A percentile compares a stretch with the other conserved stretches of the same genome.
These are phyloP conservation scores for Fusarium sp. DNA, from an alignment of 2,329 filamentous ascomycete genomes.

Conservation along the genomic window DNA sequence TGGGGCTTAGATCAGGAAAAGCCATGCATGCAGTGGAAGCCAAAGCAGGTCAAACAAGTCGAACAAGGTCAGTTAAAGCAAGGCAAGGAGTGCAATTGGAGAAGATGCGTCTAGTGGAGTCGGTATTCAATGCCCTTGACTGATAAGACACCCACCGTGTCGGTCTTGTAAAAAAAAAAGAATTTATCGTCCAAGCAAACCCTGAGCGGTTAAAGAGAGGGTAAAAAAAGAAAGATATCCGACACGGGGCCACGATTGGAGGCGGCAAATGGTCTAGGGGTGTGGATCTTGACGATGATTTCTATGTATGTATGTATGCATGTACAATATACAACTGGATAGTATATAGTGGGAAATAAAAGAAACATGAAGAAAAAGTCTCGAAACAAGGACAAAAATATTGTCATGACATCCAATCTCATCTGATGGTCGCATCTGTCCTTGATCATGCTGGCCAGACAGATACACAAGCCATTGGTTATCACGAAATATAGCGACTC, in stretches of 20 bases:
- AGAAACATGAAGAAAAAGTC: not conserved
- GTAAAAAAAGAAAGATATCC: slow-evolving; percentile 14
- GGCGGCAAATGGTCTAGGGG: slow-evolving; percentile 33
- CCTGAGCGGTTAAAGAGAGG: slow-evolving; percentile 3
- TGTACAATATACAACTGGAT: too few relatives aligned
- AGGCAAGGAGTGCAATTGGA: slow-evolving; percentile 36
- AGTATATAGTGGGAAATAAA: not conserved
- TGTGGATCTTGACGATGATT: slow-evolving; percentile 27
- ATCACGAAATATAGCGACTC: too few relatives aligned
- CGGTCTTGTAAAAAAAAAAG: slow-evolving; percentile 22
- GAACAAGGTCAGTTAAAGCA: slow-evolving; percentile 4
- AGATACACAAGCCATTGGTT: slow-evolving; percentile 16
- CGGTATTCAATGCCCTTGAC: slow-evolving; percentile 30
- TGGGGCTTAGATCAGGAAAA: slow-evolving; percentile 43
- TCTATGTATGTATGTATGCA: too few relatives aligned
- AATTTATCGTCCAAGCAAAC: slow-evolving; percentile 26
- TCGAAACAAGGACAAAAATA: slow-evolving; percentile 21
- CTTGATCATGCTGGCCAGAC: slow-evolving; percentile 27
- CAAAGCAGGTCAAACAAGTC: slow-evolving; percentile 31
- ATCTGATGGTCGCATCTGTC: slow-evolving; percentile 38
- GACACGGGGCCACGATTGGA: slow-evolving; percentile 28
- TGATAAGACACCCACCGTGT: slow-evolving; percentile 45
- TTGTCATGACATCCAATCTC: slow-evolving; percentile 21
- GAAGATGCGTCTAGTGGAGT: slow-evolving; percentile 41
- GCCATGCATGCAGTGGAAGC: slow-evolving; percentile 27